A percentile compares a stretch with the other conserved stretches of the same genome.
Conservation (phyloP, 176 grass and related monocot genomes). For the maize (Zea mays) region DNA sequence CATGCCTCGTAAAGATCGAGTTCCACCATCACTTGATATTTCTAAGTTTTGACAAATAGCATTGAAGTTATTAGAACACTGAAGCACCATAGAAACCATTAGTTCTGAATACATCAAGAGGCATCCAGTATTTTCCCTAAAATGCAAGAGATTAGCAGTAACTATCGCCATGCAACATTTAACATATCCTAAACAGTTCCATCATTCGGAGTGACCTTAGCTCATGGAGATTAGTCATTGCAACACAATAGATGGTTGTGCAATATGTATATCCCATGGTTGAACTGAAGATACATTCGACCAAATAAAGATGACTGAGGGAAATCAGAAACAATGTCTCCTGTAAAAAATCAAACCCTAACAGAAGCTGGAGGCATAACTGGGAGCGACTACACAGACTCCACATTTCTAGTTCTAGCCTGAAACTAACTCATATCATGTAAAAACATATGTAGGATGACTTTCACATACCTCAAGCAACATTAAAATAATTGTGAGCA, state of each 20-base stretch:
- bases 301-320: too few species aligned
- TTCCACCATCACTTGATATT: too few species aligned
- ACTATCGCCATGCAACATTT: background rate
- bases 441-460: background rate
- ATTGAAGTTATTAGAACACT: too few species aligned
- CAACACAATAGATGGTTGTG: too few species aligned
- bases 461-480: background rate
- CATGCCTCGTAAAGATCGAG: too few species aligned
- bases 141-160: background rate
- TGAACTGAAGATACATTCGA: too few species aligned
- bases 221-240: background rate
- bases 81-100: constrained; percentile 10
- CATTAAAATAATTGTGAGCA: background rate
- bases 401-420: background rate
- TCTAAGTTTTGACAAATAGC: too few species aligned
- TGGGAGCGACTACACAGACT: background rate
- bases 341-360: background rate
- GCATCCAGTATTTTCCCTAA: background rate
- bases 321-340: background rate
- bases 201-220: background rate
- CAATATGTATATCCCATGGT: too few species aligned
- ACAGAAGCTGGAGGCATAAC: background rate
- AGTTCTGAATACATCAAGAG: background rate
- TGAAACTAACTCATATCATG: background rate
- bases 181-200: background rate